A percentile compares a stretch with the other conserved stretches of the same genome.
Evolutionary conservation across 371 early-diverging fungal species (phyloP).

Genomic region (Mucor irregularis): DNA sequence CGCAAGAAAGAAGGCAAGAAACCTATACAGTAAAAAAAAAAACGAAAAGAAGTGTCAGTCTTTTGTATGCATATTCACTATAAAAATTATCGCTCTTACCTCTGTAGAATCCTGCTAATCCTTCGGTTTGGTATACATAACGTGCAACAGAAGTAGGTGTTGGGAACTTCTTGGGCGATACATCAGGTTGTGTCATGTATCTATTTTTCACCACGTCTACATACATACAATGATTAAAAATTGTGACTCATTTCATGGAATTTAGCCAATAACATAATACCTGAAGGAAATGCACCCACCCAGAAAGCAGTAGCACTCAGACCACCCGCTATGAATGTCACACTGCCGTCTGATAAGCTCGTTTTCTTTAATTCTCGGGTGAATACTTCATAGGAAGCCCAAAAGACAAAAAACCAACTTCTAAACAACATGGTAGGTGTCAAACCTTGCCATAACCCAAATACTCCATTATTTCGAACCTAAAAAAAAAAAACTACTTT

Average conservation of each 20-base stretch:
- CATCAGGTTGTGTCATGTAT: conserved; percentile 89
- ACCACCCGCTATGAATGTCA: conserved; percentile 89
- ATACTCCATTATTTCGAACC: conserved; percentile 72
- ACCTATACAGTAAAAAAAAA: conserved; percentile 44
- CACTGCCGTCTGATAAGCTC: conserved; percentile 53
- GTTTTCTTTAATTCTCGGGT: conserved; percentile 46
- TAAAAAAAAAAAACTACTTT: conserved; percentile 9
- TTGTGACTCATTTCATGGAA: conserved; percentile 10
- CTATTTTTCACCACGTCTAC: conserved; percentile 87
- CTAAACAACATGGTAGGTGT: conserved; percentile 79
- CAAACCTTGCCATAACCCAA: conserved; percentile 86
- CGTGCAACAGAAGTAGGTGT: conserved; percentile 52
- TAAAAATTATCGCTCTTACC: no score
- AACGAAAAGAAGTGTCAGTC: neutral
- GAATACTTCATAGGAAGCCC: conserved; percentile 84
- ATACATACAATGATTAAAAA: neutral
- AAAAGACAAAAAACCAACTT: conserved; percentile 87
- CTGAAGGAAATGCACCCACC: conserved; percentile 83
- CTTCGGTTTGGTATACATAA: conserved; percentile 64
- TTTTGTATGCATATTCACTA: neutral
- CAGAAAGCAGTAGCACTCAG: conserved; percentile 90
- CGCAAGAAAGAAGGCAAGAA: conserved; percentile 86
- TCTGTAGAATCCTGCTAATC: conserved; percentile 73
- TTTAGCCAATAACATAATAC: conserved; percentile 30
- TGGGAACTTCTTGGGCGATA: conserved; percentile 63